Base-by-base conservation (phyloP, 192 early-diverging fungal genomes). In the Diversispora epigaea region DNA sequence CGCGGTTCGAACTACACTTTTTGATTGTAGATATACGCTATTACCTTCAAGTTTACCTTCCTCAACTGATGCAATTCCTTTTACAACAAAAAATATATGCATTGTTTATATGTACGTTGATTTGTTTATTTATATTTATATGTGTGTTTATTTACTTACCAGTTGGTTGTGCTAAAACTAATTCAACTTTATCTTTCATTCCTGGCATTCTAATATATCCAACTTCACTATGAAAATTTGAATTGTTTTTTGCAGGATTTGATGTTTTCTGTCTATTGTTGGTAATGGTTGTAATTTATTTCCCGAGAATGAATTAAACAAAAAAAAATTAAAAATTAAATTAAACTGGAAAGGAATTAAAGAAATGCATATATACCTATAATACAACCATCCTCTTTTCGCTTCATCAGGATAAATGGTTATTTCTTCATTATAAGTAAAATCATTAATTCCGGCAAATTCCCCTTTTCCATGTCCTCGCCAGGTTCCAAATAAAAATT, bases 341-440 rank as follows among this genome's bases (percentile, higher is more conserved):
- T 4, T 54, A 17, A 4, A 54, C 14, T 17, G n/a, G 17, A 4
- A 15, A 4, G 11, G 3, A 22, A 63, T 41, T 17, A 43, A 64
- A 64, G n/a, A 17, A 64, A 32, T 1, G 19, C 19, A 25, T 32
- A 17, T 21, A n/a, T 69, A 69, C 67, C 19, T 69, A 49, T 69
- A 69, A 25, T 69, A 69, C 17, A 69, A 32, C 67, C 67, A 69
- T 15, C 67, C 67, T 49, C 67, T 69, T 17, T 21, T 46, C 25
- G 67, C 67, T 69, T 69, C 67, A 50, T 69, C 67, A n/a, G 67
- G 67, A 21, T 21, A 69, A 32, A 69, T 69, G 5, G n/a, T 39
- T 15, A 69, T 49, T 32, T 69, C 67, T 69, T 69, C 67, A 54
- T 52, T 49, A 49, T 69, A 69, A 22, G 32, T 39, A 40, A 69